phyloP scores from a whole-genome alignment of 2,329 filamentous ascomycete genomes.

The Alternaria postmessia region DNA sequence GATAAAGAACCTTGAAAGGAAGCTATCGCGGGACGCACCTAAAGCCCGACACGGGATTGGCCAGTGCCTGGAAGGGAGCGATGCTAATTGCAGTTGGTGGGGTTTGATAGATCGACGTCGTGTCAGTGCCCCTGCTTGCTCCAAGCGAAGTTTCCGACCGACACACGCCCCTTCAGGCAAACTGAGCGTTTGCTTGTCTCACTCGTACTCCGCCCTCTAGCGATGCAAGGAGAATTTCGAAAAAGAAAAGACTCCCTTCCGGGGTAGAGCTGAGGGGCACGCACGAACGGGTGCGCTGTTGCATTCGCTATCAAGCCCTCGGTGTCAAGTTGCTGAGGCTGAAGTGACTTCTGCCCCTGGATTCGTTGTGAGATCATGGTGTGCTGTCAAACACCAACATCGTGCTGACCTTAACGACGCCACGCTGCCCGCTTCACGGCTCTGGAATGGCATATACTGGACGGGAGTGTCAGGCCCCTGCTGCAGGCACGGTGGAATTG shows the following conservation, averaged over 20 bases:
- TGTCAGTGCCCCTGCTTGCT: slow-evolving; percentile 36
- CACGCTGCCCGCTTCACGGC: slow-evolving; percentile 25
- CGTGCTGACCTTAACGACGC: slow-evolving; percentile 34
- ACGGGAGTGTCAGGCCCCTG: slow-evolving; percentile 32
- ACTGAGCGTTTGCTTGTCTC: slow-evolving; percentile 32
- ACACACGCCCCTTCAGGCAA: slow-evolving; percentile 22
- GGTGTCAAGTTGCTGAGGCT: slow-evolving; percentile 18
- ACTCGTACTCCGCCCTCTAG: slow-evolving; percentile 25
- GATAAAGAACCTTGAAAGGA: slow-evolving; percentile 26
- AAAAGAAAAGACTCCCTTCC: background rate
- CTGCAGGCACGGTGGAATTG: slow-evolving; percentile 37
- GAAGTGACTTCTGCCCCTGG: slow-evolving; percentile 18
- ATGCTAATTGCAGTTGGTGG: slow-evolving; percentile 28
- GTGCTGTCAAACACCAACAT: slow-evolving; percentile 25
- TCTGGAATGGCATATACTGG: slow-evolving; percentile 22
- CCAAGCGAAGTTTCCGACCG: slow-evolving; percentile 30
- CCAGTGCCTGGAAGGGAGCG: slow-evolving; percentile 29
- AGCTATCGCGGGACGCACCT: slow-evolving; percentile 42
- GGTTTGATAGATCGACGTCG: slow-evolving; percentile 36
- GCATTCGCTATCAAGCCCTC: slow-evolving; percentile 15
- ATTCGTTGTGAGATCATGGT: slow-evolving; percentile 17
- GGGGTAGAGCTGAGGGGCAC: slow-evolving; percentile 6
- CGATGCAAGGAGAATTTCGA: slow-evolving; percentile 22
- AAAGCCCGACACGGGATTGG: slow-evolving; percentile 42
- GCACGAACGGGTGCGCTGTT: slow-evolving; percentile 18